Conservation (phyloP, 106 monocot species). For the Allium fistulosum region DNA sequence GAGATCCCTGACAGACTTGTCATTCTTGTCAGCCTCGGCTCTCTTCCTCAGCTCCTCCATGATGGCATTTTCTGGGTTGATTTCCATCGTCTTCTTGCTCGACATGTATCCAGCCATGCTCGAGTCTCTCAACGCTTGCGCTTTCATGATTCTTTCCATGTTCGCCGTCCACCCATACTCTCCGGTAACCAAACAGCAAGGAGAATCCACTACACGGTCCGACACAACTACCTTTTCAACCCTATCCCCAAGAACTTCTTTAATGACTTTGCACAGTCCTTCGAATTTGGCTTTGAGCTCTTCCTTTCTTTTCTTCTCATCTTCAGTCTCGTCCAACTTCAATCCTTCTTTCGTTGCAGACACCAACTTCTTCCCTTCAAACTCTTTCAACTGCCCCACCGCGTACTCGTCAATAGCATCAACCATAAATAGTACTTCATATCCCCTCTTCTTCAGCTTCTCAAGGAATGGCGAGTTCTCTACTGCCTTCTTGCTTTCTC, state of each 20-base stretch:
- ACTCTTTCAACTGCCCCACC: slow-evolving; percentile 66
- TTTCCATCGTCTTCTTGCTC: slow-evolving; percentile 86
- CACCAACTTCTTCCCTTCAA: slow-evolving; percentile 72
- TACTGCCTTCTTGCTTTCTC: slow-evolving; percentile 83
- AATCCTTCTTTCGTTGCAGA: slow-evolving; percentile 75
- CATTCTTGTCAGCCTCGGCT: slow-evolving; percentile 75
- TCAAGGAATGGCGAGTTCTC: slow-evolving; percentile 85
- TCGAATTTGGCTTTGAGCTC: slow-evolving; percentile 56
- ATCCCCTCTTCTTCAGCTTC: slow-evolving; percentile 71
- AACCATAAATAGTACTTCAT: slow-evolving; percentile 72
- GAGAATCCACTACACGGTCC: slow-evolving; percentile 71
- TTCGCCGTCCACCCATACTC: slow-evolving; percentile 80
- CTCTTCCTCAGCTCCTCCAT: slow-evolving; percentile 79
- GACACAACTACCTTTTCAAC: slow-evolving; percentile 77
- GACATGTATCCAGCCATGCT: slow-evolving; percentile 83
- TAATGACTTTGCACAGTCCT: slow-evolving; percentile 73
- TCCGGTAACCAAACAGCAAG: slow-evolving; percentile 73
- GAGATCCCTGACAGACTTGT: slow-evolving; percentile 76
- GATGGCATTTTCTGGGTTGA: slow-evolving; percentile 75
- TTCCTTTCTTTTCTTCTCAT: slow-evolving; percentile 74
- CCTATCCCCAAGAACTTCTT: slow-evolving; percentile 69
- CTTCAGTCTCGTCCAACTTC: slow-evolving; percentile 65
- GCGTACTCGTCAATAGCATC: slow-evolving; percentile 81
- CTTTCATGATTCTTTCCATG: slow-evolving; percentile 90
- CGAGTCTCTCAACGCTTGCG: slow-evolving; percentile 60